Conservation (phyloP, 768 basidiomycete species). For the Rhodotorula paludigena region DNA sequence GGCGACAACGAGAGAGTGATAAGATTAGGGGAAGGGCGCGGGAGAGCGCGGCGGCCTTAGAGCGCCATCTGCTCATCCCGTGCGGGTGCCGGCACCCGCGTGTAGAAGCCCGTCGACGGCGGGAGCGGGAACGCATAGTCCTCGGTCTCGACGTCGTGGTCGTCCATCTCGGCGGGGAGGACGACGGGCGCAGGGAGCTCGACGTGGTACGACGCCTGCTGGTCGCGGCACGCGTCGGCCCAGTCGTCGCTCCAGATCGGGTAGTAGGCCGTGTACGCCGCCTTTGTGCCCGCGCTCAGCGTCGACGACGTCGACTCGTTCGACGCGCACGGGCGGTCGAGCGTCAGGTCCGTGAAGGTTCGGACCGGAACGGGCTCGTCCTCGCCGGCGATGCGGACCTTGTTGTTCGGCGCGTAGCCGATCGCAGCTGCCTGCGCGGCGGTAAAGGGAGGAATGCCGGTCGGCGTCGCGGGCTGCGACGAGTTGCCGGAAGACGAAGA, state of each 20-base stretch:
- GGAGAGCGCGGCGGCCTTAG: neutral
- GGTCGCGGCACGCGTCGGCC: constrained; percentile 24
- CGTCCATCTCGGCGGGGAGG: constrained; percentile 22
- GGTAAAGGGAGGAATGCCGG: neutral
- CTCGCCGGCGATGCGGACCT: constrained; percentile 29
- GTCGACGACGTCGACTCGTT: constrained; percentile 5
- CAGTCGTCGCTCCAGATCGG: constrained; percentile 35
- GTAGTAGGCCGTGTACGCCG: constrained; percentile 36
- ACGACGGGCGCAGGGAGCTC: constrained; percentile 18
- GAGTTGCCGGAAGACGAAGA: constrained; percentile 29
- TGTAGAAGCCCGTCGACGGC: constrained; percentile 3
- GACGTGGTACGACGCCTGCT: constrained; percentile 21
- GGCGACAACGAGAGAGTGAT: too few relatives aligned
- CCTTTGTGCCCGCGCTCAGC: constrained; percentile 21
- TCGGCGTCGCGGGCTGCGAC: constrained; percentile 32
- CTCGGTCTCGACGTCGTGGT: neutral
- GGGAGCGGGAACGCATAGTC: constrained; percentile 8
- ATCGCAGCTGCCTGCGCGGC: neutral
- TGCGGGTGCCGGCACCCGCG: neutral
- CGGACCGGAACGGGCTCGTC: constrained; percentile 7
- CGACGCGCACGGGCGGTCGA: constrained; percentile 6
- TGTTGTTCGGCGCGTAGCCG: constrained; percentile 4
- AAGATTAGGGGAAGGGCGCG: neutral
- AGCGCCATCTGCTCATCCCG: neutral
- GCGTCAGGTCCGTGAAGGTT: constrained; percentile 9